Conservation (phyloP, 2,329 filamentous ascomycete species). For the Stagonosporopsis vannaccii region DNA sequence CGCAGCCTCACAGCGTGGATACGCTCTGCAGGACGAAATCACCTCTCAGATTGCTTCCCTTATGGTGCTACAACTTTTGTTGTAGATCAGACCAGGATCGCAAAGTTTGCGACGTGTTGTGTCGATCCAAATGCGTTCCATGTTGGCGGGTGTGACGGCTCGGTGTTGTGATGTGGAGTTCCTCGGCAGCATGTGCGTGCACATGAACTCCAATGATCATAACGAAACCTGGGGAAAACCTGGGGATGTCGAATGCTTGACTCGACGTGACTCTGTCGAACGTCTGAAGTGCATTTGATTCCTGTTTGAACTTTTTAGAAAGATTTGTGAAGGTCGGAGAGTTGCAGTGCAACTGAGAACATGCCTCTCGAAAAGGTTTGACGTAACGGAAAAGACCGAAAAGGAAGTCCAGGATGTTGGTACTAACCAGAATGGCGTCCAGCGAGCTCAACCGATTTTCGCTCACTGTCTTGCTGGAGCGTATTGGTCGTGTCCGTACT, state of each 20-base stretch:
- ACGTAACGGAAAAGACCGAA: conserved; percentile 3
- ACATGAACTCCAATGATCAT: conserved; percentile 1
- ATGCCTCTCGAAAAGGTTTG: not conserved
- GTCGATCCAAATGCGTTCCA: conserved; percentile 12
- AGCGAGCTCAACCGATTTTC: not conserved
- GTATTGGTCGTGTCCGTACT: not conserved
- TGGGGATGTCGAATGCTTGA: conserved; percentile 1
- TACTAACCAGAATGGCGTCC: not conserved
- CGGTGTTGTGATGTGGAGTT: conserved; percentile 18
- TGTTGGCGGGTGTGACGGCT: conserved; percentile 23
- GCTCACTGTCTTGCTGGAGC: not conserved
- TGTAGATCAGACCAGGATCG: not conserved
- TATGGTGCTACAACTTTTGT: not conserved
- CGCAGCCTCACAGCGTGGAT: not conserved
- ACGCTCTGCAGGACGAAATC: not conserved
- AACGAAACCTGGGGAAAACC: conserved; percentile 12
- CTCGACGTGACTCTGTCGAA: not conserved
- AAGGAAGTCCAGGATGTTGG: conserved; percentile 4
- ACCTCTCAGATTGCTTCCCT: not conserved
- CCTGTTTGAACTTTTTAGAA: too few species aligned
- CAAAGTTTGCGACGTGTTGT: conserved; percentile 18
- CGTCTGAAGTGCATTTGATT: not conserved
- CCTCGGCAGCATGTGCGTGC: conserved; percentile 41
- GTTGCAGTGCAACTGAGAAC: not conserved
- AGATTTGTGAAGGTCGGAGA: not conserved